These are phyloP conservation scores for Phytophthora multivora DNA, from an alignment of 352 stramenopile species.

Conservation along the genomic window DNA sequence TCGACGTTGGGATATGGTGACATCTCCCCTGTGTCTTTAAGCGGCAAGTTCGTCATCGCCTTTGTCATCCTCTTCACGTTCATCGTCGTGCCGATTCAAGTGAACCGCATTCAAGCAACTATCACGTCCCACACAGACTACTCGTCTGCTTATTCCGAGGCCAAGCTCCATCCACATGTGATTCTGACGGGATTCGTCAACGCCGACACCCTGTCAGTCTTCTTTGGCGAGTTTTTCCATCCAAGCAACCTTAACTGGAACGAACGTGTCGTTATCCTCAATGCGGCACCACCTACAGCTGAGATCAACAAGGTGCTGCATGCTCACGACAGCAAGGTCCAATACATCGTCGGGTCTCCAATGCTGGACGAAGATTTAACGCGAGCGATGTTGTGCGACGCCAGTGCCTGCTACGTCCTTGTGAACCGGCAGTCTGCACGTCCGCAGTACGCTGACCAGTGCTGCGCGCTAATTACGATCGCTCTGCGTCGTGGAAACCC, in stretches of 20 bases:
- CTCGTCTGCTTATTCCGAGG: conserved; percentile 72
- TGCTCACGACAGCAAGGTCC: conserved; percentile 70
- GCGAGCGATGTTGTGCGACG: conserved; percentile 55
- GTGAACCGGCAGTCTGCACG: conserved; percentile 60
- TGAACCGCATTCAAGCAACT: conserved; percentile 75
- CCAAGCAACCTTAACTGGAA: conserved; percentile 85
- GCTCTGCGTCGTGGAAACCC: conserved; percentile 70
- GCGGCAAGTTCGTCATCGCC: conserved; percentile 77
- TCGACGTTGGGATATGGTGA: conserved; percentile 87
- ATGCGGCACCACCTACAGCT: conserved; percentile 54
- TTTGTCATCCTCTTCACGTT: conserved; percentile 88
- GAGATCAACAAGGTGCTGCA: conserved; percentile 85
- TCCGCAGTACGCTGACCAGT: conserved; percentile 71
- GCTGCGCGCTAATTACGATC: conserved; percentile 76
- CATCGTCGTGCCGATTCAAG: conserved; percentile 78
- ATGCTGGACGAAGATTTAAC: conserved; percentile 81
- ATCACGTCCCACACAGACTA: conserved; percentile 85
- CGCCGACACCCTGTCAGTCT: conserved; percentile 60
- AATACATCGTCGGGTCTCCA: conserved; percentile 84
- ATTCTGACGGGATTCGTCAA: conserved; percentile 79
- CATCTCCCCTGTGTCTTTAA: conserved; percentile 64
- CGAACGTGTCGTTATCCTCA: conserved; percentile 80
- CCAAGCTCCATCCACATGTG: conserved; percentile 77
- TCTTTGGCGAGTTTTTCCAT: conserved; percentile 89
- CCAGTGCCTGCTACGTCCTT: conserved; percentile 71